phyloP scores from a whole-genome alignment of 2,329 filamentous ascomycete genomes.

The Penicillium occitanis region DNA sequence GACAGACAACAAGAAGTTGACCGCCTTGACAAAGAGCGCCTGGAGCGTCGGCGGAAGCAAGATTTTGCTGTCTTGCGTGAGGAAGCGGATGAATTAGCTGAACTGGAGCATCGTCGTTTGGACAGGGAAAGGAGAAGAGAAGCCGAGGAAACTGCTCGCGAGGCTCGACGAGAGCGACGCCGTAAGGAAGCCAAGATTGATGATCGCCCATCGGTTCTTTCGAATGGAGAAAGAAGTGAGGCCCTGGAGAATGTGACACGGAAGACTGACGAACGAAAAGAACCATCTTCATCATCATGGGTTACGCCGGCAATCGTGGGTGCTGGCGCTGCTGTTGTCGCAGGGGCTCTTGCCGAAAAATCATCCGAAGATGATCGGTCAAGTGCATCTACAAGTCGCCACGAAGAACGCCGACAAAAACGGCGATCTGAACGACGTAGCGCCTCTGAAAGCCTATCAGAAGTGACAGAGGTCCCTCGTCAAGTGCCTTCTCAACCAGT shows the following conservation, averaged over 20 bases:
- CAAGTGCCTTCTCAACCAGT: slow-evolving; percentile 26
- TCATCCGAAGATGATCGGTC: slow-evolving; percentile 31
- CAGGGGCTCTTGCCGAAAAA: slow-evolving; percentile 41
- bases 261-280: not conserved
- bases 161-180: slow-evolving; percentile 26
- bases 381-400: slow-evolving; percentile 35
- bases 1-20: slow-evolving; percentile 47
- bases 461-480: slow-evolving; percentile 27
- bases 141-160: slow-evolving; percentile 13
- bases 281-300: slow-evolving; percentile 30
- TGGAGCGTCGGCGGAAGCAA: slow-evolving; percentile 20
- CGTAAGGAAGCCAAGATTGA: slow-evolving; percentile 26
- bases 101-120: slow-evolving; percentile 20
- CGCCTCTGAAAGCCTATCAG: slow-evolving; percentile 26
- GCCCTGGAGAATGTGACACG: not conserved
- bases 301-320: slow-evolving; percentile 44
- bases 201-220: slow-evolving; percentile 6
- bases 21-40: slow-evolving; percentile 20
- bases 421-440: slow-evolving; percentile 42
- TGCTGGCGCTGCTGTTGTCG: slow-evolving; percentile 51
- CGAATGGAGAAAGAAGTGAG: slow-evolving; percentile 18
- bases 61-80: slow-evolving; percentile 22
- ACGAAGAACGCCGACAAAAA: slow-evolving; percentile 39
- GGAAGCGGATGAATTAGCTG: slow-evolving; percentile 21
- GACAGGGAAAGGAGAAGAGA: slow-evolving; percentile 18